Percentiles rank a stretch among this genome's conserved stretches.
These are phyloP conservation scores for Trichoderma sp. DNA, from an alignment of 2,329 filamentous ascomycete genomes.

Conservation along the genomic window DNA sequence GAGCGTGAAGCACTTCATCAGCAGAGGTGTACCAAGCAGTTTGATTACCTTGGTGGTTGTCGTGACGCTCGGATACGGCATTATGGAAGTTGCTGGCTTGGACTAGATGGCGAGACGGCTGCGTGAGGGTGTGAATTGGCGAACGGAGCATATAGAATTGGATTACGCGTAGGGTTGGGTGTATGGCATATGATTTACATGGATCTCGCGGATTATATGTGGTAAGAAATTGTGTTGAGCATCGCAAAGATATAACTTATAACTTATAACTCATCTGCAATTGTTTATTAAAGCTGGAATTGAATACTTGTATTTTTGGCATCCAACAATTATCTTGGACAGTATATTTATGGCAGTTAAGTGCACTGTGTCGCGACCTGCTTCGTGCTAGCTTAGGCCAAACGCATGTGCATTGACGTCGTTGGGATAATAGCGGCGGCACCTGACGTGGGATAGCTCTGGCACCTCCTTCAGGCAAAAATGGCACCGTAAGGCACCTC, in stretches of 20 bases:
- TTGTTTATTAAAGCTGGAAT: not conserved
- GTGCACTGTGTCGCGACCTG: slow-evolving; percentile 26
- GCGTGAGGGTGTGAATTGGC: not conserved
- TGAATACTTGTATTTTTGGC: not conserved
- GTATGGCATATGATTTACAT: not conserved
- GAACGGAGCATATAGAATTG: slow-evolving; percentile 4
- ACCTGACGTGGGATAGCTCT: slow-evolving; percentile 19
- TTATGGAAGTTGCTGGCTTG: slow-evolving; percentile 77
- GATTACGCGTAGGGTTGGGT: not conserved
- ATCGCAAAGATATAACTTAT: not conserved
- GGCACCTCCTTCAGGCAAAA: slow-evolving; percentile 11
- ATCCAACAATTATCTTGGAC: not conserved
- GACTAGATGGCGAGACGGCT: slow-evolving; percentile 32
- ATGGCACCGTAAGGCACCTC: not conserved
- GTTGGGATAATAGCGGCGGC: slow-evolving; percentile 23
- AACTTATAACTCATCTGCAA: not conserved
- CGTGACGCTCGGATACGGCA: slow-evolving; percentile 83
- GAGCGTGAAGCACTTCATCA: slow-evolving; percentile 91
- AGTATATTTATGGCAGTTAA: not conserved
- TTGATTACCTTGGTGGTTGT: slow-evolving; percentile 79
- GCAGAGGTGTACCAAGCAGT: slow-evolving; percentile 85
- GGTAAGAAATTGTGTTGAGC: not conserved
- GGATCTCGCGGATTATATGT: not conserved
- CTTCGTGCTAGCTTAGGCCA: slow-evolving; percentile 30
- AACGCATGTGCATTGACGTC: slow-evolving; percentile 35